Evolutionary conservation across 495 filamentous ascomycete species (phyloP).

Genomic region (Neurospora tetraspora): DNA sequence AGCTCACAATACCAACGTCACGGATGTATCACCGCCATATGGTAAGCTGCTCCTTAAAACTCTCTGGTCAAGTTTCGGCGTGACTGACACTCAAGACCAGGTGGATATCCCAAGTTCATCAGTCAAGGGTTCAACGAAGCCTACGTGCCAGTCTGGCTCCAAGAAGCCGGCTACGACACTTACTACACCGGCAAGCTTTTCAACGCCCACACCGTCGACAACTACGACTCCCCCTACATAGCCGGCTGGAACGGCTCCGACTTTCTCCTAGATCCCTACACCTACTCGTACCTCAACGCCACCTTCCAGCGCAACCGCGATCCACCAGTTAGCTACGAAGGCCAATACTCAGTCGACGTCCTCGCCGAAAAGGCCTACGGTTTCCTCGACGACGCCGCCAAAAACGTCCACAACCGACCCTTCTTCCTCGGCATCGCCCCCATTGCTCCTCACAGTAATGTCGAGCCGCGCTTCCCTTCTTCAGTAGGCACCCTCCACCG

Average conservation of each 20-base stretch:
- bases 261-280: slow-evolving; percentile 62
- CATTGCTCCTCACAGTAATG: slow-evolving; percentile 56
- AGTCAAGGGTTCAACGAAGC: slow-evolving; percentile 54
- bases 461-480: slow-evolving; percentile 1
- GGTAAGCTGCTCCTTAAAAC: slow-evolving; percentile 23
- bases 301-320: slow-evolving; percentile 56
- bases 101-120: slow-evolving; percentile 63
- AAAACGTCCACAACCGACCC: slow-evolving; percentile 33
- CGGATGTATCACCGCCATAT: slow-evolving; percentile 53
- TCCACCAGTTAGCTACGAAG: slow-evolving; percentile 44
- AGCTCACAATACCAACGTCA: slow-evolving; percentile 69
- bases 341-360: slow-evolving; percentile 52
- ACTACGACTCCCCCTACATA: slow-evolving; percentile 47
- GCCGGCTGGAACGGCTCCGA: slow-evolving; percentile 51
- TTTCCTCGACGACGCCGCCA: slow-evolving; percentile 52
- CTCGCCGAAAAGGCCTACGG: slow-evolving; percentile 51
- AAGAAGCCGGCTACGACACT: slow-evolving; percentile 59
- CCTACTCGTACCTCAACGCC: slow-evolving; percentile 60
- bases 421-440: slow-evolving; percentile 63
- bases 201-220: slow-evolving; percentile 50
- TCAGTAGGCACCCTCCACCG: not conserved
- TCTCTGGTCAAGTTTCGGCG: not conserved
- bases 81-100: slow-evolving; percentile 18
- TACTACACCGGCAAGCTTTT: slow-evolving; percentile 68
- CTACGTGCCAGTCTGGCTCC: slow-evolving; percentile 61